Evolutionary conservation across 1,139 yeast genomes (phyloP).

Genomic region (Lodderomyces margitis): DNA sequence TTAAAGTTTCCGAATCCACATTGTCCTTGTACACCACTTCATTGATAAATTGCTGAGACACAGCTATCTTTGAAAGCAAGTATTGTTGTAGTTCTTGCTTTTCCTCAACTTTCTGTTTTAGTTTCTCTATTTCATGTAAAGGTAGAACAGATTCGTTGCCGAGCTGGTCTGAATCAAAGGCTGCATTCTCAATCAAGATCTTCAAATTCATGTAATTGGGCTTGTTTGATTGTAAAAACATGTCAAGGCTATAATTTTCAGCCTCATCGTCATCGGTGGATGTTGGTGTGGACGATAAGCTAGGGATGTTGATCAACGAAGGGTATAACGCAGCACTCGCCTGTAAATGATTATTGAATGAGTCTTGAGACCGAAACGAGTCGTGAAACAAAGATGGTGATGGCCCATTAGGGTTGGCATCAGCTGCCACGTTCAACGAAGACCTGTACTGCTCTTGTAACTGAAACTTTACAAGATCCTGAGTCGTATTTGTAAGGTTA

Average conservation of each 20-base stretch:
- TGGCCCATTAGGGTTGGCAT: background rate
- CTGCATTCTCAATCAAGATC: conserved; percentile 44
- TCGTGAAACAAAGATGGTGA: background rate
- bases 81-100: conserved; percentile 34
- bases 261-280: conserved; percentile 6
- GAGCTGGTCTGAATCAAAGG: conserved; percentile 41
- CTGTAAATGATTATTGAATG: background rate
- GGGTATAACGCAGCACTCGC: background rate
- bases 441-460: conserved; percentile 41
- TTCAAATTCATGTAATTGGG: conserved; percentile 40
- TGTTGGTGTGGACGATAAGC: conserved; percentile 1
- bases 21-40: conserved; percentile 19
- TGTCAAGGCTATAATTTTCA: conserved; percentile 19
- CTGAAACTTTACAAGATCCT: conserved; percentile 45
- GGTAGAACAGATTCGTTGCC: conserved; percentile 37
- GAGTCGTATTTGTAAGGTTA: conserved; percentile 38
- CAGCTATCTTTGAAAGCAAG: conserved; percentile 29
- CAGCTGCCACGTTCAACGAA: conserved; percentile 16
- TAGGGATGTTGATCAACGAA: background rate
- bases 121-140: conserved; percentile 25
- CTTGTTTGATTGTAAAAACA: conserved; percentile 19
- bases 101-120: conserved; percentile 31
- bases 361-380: background rate
- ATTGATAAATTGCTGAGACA: conserved; percentile 37
- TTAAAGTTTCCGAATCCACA: conserved; percentile 27